These are phyloP conservation scores for Talaromyces sp. DNA, from an alignment of 2,329 filamentous ascomycete species.

Conservation along the genomic window DNA sequence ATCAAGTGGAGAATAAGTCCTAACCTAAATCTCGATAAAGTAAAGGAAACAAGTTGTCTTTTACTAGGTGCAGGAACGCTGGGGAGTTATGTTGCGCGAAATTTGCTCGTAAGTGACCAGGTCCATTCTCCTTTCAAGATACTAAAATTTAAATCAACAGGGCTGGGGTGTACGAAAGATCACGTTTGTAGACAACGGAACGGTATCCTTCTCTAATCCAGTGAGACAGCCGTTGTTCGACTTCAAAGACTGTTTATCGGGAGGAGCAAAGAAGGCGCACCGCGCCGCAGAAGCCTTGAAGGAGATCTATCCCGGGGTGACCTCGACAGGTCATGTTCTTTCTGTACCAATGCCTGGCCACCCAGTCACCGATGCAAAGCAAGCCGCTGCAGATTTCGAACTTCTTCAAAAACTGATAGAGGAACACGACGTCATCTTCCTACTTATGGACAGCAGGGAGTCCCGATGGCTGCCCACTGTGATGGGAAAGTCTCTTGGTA, in stretches of 20 bases:
- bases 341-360: slow-evolving; percentile 95
- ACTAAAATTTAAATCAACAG: slow-evolving; percentile 17
- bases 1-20: slow-evolving; percentile 99
- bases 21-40: slow-evolving; percentile 75
- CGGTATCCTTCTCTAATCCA: slow-evolving; percentile 92
- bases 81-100: slow-evolving; percentile 87
- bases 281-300: slow-evolving; percentile 73
- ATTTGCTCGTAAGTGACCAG: slow-evolving; percentile 56
- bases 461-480: slow-evolving; percentile 93
- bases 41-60: slow-evolving; percentile 85
- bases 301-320: slow-evolving; percentile 86
- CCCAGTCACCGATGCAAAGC: slow-evolving; percentile 67
- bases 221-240: slow-evolving; percentile 90
- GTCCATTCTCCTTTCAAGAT: not conserved
- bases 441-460: slow-evolving; percentile 96
- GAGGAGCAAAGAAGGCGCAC: slow-evolving; percentile 76
- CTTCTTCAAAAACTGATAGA: slow-evolving; percentile 69
- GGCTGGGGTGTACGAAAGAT: slow-evolving; percentile 95
- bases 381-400: slow-evolving; percentile 68
- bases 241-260: slow-evolving; percentile 81
- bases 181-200: slow-evolving; percentile 90
- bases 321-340: slow-evolving; percentile 72
- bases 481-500: slow-evolving; percentile 87
- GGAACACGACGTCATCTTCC: slow-evolving; percentile 84
- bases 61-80: slow-evolving; percentile 88